phyloP scores from a whole-genome alignment of 2,329 filamentous ascomycete species.

The Clonostachys solani region DNA sequence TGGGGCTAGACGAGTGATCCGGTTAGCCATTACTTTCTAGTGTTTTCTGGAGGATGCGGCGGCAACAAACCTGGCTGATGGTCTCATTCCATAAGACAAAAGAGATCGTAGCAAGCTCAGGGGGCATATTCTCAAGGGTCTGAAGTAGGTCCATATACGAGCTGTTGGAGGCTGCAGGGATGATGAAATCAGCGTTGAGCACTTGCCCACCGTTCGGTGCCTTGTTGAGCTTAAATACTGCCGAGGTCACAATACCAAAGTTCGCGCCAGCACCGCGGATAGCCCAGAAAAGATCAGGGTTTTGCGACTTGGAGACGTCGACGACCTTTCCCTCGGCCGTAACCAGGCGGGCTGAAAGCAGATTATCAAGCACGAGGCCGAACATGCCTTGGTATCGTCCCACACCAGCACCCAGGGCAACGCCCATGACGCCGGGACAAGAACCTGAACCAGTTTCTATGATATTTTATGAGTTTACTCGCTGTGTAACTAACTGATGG shows the following conservation, averaged over 20 bases:
- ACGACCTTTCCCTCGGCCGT: conserved; percentile 35
- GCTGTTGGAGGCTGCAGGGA: neutral
- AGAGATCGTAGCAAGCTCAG: neutral
- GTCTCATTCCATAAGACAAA: neutral
- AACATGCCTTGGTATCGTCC: conserved; percentile 44
- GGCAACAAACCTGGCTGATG: neutral
- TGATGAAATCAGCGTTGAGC: neutral
- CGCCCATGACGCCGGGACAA: conserved; percentile 32
- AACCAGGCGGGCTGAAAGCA: conserved; percentile 42
- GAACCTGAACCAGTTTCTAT: conserved; percentile 28
- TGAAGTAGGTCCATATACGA: neutral
- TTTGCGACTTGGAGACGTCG: conserved; percentile 26
- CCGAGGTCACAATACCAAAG: conserved; percentile 43
- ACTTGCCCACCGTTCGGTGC: neutral
- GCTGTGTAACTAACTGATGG: neutral
- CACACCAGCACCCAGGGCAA: conserved; percentile 46
- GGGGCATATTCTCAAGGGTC: neutral
- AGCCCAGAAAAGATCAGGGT: conserved; percentile 39
- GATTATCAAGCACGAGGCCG: conserved; percentile 44
- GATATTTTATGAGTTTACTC: too few species aligned
- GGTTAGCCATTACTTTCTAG: neutral
- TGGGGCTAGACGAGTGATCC: neutral
- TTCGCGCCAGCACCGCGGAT: conserved; percentile 46
- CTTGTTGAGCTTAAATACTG: conserved; percentile 11
- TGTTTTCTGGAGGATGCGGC: neutral